Evolutionary conservation across 257 asterid genomes (phyloP).

Genomic region (Fraxinus americana): DNA sequence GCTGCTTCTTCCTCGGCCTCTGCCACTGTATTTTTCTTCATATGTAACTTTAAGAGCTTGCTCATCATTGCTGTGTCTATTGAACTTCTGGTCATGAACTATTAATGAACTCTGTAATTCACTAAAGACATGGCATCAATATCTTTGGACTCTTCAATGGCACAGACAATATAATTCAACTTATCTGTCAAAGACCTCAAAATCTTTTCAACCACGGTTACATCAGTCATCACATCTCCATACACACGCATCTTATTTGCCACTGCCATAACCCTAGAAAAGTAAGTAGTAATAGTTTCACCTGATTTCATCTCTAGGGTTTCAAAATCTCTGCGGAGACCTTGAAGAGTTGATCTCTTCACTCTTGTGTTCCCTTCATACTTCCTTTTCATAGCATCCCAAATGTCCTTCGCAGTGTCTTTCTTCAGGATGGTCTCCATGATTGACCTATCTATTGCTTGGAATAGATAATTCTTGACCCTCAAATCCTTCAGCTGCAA

Average conservation of each 20-base stretch:
- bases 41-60: background rate
- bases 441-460: background rate
- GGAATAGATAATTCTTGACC: slow-evolving; percentile 7
- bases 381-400: background rate
- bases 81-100: background rate
- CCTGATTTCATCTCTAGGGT: background rate
- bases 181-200: background rate
- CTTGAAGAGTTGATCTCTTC: background rate
- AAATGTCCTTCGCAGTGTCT: background rate
- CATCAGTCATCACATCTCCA: slow-evolving; percentile 6
- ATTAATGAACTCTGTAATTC: background rate
- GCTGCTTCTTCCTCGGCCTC: background rate
- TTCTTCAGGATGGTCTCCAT: background rate
- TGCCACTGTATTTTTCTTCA: background rate
- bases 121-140: background rate
- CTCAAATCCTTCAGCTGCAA: background rate
- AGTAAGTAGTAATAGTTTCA: background rate
- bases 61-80: background rate
- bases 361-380: background rate
- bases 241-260: background rate
- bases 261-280: slow-evolving; percentile 6
- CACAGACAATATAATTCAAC: background rate
- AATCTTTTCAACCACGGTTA: slow-evolving; percentile 1
- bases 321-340: background rate
- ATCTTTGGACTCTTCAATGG: background rate